phyloP scores from a whole-genome alignment of 345 rosid species.

The Litchi chinensis region DNA sequence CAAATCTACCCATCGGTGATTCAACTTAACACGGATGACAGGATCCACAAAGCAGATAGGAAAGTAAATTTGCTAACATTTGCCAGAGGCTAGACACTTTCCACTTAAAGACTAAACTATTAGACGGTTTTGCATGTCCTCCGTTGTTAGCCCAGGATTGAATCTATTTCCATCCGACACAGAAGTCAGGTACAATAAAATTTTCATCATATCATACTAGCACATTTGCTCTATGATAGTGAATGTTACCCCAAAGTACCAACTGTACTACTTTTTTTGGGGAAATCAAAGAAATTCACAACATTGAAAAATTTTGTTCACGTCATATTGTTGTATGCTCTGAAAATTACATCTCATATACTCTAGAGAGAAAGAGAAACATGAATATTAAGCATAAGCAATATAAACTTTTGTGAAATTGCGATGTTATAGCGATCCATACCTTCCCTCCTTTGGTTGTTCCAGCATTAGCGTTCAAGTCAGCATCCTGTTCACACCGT shows the following conservation, averaged over 20 bases:
- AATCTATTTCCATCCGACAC: neutral
- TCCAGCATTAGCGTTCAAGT: slow-evolving; percentile 54
- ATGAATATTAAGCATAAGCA: neutral
- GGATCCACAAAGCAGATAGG: neutral
- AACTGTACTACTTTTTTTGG: neutral
- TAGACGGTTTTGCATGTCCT: neutral
- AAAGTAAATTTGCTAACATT: neutral
- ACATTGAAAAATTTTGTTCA: neutral
- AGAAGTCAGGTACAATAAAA: neutral
- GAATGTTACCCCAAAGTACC: neutral
- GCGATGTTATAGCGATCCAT: slow-evolving; percentile 15
- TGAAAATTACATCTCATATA: slow-evolving; percentile 2
- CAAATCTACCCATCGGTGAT: too few species aligned
- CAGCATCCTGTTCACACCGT: slow-evolving; percentile 60
- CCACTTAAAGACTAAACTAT: neutral
- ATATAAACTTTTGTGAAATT: neutral
- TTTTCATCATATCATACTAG: neutral
- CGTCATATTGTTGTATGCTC: neutral
- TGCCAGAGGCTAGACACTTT: neutral
- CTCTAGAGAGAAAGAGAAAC: neutral
- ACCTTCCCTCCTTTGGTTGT: slow-evolving; percentile 62
- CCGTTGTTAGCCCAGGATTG: neutral
- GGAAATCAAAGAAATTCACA: neutral
- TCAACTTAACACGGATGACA: too few species aligned
- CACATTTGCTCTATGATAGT: neutral